These are phyloP conservation scores for Pleurotus djamor DNA, from an alignment of 768 basidiomycete species.

Conservation along the genomic window DNA sequence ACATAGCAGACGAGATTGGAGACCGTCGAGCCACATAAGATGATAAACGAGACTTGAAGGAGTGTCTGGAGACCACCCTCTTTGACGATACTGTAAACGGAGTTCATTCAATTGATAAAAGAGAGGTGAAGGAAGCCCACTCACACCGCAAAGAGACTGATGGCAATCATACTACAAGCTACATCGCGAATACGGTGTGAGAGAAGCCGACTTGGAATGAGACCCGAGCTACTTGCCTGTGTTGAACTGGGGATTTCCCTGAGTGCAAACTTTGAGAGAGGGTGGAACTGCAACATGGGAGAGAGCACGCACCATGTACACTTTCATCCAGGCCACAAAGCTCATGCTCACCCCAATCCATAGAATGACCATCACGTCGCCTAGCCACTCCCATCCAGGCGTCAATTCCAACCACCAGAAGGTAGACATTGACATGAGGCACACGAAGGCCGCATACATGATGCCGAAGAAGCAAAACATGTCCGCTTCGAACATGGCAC, in stretches of 20 bases:
- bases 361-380: slow-evolving; percentile 67
- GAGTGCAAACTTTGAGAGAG: slow-evolving; percentile 16
- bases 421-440: slow-evolving; percentile 71
- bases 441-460: slow-evolving; percentile 70
- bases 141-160: slow-evolving; percentile 83
- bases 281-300: neutral
- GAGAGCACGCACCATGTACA: slow-evolving; percentile 62
- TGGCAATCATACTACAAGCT: slow-evolving; percentile 86
- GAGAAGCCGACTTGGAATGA: neutral
- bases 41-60: slow-evolving; percentile 72
- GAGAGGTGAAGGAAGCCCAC: slow-evolving; percentile 8
- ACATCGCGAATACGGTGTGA: neutral
- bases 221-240: slow-evolving; percentile 49
- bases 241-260: slow-evolving; percentile 83
- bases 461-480: slow-evolving; percentile 73
- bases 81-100: slow-evolving; percentile 65
- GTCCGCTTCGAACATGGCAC: slow-evolving; percentile 91
- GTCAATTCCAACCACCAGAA: slow-evolving; percentile 78
- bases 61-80: slow-evolving; percentile 83
- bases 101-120: slow-evolving; percentile 10
- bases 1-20: slow-evolving; percentile 84
- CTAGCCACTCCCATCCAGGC: slow-evolving; percentile 72
- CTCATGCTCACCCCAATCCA: slow-evolving; percentile 89
- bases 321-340: slow-evolving; percentile 85
- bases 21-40: slow-evolving; percentile 70